These are phyloP conservation scores for Fusarium sp. DNA, from an alignment of 2,329 filamentous ascomycete genomes.

Conservation along the genomic window DNA sequence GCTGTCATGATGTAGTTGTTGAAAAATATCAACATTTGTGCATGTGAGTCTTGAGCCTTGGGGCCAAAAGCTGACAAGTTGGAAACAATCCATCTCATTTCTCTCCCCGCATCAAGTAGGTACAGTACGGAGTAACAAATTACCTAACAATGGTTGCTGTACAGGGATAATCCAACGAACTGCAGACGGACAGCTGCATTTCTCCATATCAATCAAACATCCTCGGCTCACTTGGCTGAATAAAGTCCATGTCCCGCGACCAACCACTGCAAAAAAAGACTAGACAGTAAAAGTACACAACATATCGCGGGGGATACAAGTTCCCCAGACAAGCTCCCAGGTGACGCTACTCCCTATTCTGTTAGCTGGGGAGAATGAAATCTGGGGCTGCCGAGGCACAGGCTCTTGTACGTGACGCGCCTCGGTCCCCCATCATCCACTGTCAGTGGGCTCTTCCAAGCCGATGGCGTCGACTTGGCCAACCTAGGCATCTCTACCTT, in stretches of 20 bases:
- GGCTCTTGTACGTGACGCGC: constrained; percentile 32
- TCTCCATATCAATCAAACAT: constrained; percentile 16
- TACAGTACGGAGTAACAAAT: background rate
- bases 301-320: constrained; percentile 13
- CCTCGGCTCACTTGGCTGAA: constrained; percentile 42
- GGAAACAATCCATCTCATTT: background rate
- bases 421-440: constrained; percentile 39
- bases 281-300: background rate
- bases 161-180: constrained; percentile 5
- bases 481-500: background rate
- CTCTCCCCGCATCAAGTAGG: background rate
- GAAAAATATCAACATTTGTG: background rate
- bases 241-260: constrained; percentile 26
- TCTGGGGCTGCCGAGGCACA: constrained; percentile 49
- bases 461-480: constrained; percentile 27
- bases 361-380: constrained; percentile 33
- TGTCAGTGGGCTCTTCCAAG: constrained; percentile 2
- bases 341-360: constrained; percentile 30
- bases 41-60: constrained; percentile 22
- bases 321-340: constrained; percentile 3
- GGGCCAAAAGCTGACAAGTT: constrained; percentile 31
- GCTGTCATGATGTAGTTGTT: background rate
- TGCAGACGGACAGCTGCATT: constrained; percentile 10
- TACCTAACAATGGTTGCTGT: background rate
- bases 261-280: background rate